Base-by-base conservation (phyloP, 176 grass and related monocot species). In the Urochloa ruziziensis region DNA sequence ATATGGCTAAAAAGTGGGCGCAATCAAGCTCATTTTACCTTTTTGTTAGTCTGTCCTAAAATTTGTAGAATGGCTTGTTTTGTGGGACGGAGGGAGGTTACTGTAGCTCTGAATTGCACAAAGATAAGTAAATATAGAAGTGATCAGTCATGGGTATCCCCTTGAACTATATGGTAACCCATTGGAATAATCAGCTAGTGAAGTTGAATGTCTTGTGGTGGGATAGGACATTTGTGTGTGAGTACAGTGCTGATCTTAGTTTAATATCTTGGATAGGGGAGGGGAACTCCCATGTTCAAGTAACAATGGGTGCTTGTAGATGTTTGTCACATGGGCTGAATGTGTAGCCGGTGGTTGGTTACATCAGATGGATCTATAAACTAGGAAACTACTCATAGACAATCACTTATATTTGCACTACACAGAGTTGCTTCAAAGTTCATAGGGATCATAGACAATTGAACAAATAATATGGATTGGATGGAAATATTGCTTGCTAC, bases 381-480 rank as follows among this genome's bases (percentile, higher is more conserved):
- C 21, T 74, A 62, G 35, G 29, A 40, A 82, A 39, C 21, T 74
- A 62, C 16, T 34, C 10, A 15, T 71, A 23, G 46, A 19, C n/a
- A 72, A 62, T 71, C 32, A 80, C 77, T 80, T 80, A 19, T 34
- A 8, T 53, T 19, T 71, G 64, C 21, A 65, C 52, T 32, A 37
- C 11, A 4, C 52, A 32, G 61, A 77, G 32, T 77, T 70, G 7
- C 57, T 70, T 62, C 4, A 1, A 82, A 67, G 3, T 68, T 82
- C 16, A 5, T 49, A 78, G 4, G 43, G 42, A 64, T 19, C 48
- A 74, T 84, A 42, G 64, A 43, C 73, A 56, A 58, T 57, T 32
- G 62, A 78, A 3, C 67, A 2, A 68, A 13, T 57, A 16, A 16
- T 83, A 77, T 83, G 12, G 39, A 61, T 78, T 90, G 13, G 49